Conservation (phyloP, 495 filamentous ascomycete genomes). For the Penicillium mononematosum region DNA sequence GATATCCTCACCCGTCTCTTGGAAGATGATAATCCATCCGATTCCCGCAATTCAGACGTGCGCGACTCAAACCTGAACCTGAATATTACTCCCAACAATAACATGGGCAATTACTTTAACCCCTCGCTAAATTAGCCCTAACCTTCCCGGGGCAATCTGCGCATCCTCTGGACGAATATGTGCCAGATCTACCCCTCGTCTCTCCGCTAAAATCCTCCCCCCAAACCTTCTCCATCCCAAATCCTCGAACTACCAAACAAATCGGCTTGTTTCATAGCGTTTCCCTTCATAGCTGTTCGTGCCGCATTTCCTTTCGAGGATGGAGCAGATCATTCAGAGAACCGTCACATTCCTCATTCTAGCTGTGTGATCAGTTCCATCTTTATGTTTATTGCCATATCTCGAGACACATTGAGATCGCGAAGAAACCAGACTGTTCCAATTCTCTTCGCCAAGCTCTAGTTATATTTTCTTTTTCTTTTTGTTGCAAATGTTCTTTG, state of each 20-base stretch:
- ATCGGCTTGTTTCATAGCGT: neutral
- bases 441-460: constrained; percentile 4
- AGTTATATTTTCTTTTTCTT: constrained; percentile 7
- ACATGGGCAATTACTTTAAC: constrained; percentile 6
- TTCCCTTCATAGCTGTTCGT: neutral
- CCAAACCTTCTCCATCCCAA: neutral
- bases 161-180: neutral
- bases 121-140: neutral
- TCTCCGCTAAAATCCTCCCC: neutral
- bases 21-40: neutral
- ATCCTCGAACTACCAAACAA: neutral
- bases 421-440: constrained; percentile 1
- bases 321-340: neutral
- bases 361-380: constrained; percentile 2
- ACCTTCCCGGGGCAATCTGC: neutral
- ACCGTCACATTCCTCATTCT: neutral
- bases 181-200: neutral
- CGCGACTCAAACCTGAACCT: neutral
- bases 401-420: constrained; percentile 6
- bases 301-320: neutral
- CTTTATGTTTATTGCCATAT: constrained; percentile 4
- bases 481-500: neutral
- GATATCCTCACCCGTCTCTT: neutral
- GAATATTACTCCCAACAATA: neutral
- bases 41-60: neutral